Evolutionary conservation across 768 basidiomycete species (phyloP).

Genomic region (Naganishia vishniacii): DNA sequence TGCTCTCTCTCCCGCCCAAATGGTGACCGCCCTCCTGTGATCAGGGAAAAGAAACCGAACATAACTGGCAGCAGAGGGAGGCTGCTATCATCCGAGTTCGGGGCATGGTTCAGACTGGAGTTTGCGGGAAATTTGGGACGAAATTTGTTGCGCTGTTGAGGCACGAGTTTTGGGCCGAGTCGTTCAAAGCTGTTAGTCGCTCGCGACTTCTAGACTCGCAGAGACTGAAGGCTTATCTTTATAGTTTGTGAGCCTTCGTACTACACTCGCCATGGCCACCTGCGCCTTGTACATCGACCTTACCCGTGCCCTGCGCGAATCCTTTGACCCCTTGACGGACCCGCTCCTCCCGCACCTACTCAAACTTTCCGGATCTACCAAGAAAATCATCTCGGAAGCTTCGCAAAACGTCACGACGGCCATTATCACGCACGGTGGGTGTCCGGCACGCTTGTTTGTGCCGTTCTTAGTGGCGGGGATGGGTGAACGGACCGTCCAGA

Average conservation of each 20-base stretch:
- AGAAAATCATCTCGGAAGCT: slow-evolving; percentile 81
- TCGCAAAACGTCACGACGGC: slow-evolving; percentile 67
- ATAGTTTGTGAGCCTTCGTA: slow-evolving; percentile 80
- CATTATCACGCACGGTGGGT: slow-evolving; percentile 66
- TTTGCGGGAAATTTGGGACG: slow-evolving; percentile 66
- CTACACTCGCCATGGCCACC: slow-evolving; percentile 76
- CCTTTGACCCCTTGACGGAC: slow-evolving; percentile 77
- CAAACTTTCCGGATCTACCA: slow-evolving; percentile 77
- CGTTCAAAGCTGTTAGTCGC: slow-evolving; percentile 72
- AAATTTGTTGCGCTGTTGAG: slow-evolving; percentile 70
- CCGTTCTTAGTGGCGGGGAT: slow-evolving; percentile 64
- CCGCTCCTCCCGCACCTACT: slow-evolving; percentile 67
- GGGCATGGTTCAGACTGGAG: slow-evolving; percentile 83
- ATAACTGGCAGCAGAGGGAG: slow-evolving; percentile 86
- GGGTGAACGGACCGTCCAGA: slow-evolving; percentile 75
- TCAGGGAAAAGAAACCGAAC: slow-evolving; percentile 97
- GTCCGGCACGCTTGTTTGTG: slow-evolving; percentile 64
- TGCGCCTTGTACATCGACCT: slow-evolving; percentile 73
- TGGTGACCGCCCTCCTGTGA: slow-evolving; percentile 19
- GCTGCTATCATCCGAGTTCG: slow-evolving; percentile 68
- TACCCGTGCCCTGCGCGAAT: slow-evolving; percentile 59
- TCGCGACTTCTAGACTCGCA: too few species aligned
- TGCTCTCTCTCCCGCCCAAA: background rate
- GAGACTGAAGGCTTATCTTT: background rate
- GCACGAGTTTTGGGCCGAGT: slow-evolving; percentile 70